phyloP scores from a whole-genome alignment of 345 rosid species.

The Camelina hispida region DNA sequence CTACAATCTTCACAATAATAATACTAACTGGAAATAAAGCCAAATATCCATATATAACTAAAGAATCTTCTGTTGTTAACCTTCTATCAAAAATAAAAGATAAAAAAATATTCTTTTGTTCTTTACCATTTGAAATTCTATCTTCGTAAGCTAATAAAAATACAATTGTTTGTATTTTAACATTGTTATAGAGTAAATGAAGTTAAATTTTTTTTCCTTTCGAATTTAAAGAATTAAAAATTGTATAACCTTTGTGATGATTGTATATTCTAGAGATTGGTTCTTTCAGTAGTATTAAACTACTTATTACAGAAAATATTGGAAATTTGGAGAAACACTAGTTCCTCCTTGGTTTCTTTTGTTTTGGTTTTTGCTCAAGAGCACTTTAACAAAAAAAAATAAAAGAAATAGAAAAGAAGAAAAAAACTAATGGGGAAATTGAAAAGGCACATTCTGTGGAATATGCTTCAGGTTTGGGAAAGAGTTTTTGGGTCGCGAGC shows the following conservation, averaged over 20 bases:
- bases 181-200: too few relatives aligned
- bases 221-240: not conserved
- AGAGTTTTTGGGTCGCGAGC: slow-evolving; percentile 38
- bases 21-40: not conserved
- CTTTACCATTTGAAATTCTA: not conserved
- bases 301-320: slow-evolving; percentile 11
- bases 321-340: slow-evolving; percentile 12
- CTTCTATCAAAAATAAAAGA: not conserved
- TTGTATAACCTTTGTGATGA: not conserved
- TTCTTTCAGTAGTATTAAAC: too few relatives aligned
- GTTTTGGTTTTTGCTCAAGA: not conserved
- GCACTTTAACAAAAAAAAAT: not conserved
- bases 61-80: slow-evolving; percentile 16
- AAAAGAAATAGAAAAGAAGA: not conserved
- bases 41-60: not conserved
- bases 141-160: not conserved
- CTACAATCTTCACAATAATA: slow-evolving; percentile 9
- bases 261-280: not conserved
- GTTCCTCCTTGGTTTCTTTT: not conserved
- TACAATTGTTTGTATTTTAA: not conserved
- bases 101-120: not conserved
- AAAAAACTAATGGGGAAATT: slow-evolving; percentile 27
- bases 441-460: slow-evolving; percentile 60
- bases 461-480: slow-evolving; percentile 53
- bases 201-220: not conserved